Percentiles rank a stretch among this genome's conserved stretches.
Evolutionary conservation across 495 filamentous ascomycete species (phyloP).

Genomic region (Saxophila tyrrhenica): DNA sequence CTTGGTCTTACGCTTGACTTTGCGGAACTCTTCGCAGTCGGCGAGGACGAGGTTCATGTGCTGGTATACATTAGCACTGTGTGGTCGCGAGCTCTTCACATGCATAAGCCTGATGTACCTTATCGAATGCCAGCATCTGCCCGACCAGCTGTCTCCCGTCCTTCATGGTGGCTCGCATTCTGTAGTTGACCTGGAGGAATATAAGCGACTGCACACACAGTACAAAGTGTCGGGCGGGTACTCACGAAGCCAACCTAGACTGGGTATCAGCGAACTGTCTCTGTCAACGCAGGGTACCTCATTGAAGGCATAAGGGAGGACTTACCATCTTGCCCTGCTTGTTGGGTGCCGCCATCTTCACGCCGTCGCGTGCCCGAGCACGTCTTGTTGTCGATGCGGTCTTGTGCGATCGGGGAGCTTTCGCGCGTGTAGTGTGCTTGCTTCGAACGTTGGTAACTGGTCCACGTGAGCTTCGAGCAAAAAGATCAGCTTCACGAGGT

Average conservation of each 20-base stretch:
- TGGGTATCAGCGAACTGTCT: conserved; percentile 53
- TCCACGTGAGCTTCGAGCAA: background rate
- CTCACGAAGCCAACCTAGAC: conserved; percentile 91
- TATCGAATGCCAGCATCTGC: conserved; percentile 95
- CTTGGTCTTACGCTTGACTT: conserved; percentile 82
- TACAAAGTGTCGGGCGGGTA: conserved; percentile 15
- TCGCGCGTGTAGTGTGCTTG: too few relatives aligned
- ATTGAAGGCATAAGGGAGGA: conserved; percentile 27
- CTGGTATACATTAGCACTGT: conserved; percentile 36
- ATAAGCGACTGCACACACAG: conserved; percentile 9
- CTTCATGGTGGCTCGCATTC: conserved; percentile 91
- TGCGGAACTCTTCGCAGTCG: conserved; percentile 97
- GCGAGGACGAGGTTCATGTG: conserved; percentile 99
- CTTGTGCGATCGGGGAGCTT: background rate
- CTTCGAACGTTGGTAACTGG: conserved; percentile 4
- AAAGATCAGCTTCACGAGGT: background rate
- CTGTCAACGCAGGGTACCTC: conserved; percentile 45
- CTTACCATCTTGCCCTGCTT: conserved; percentile 99
- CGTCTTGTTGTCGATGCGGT: conserved; percentile 40
- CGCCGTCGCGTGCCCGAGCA: conserved; percentile 48
- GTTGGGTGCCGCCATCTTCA: conserved; percentile 72
- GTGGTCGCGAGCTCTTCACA: background rate
- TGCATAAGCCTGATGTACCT: too few relatives aligned
- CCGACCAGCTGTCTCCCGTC: conserved; percentile 96
- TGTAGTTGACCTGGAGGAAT: conserved; percentile 82